Evolutionary conservation across 345 rosid genomes (phyloP).

Genomic region (Alliaria petiolata): DNA sequence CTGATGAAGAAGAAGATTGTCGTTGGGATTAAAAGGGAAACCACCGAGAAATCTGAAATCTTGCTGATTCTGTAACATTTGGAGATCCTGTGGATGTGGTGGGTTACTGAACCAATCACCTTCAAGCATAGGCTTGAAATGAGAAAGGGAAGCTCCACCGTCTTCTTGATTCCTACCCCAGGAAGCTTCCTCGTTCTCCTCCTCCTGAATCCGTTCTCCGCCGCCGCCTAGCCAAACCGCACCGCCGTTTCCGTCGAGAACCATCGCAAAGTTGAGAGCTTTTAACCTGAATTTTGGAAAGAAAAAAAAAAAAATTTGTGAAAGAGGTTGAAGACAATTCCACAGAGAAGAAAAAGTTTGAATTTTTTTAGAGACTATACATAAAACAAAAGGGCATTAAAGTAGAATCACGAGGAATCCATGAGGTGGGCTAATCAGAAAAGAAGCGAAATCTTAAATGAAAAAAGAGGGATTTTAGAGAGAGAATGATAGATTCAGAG

Average conservation of each 20-base stretch:
- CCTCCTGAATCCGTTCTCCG: constrained; percentile 26
- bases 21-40: constrained; percentile 38
- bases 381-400: constrained; percentile 20
- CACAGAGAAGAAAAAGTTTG: constrained; percentile 16
- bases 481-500: constrained; percentile 34
- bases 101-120: constrained; percentile 55
- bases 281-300: background rate
- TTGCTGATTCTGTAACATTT: constrained; percentile 34
- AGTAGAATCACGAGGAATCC: constrained; percentile 34
- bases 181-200: constrained; percentile 41
- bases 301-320: background rate
- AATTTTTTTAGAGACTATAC: constrained; percentile 16
- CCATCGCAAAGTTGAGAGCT: constrained; percentile 40
- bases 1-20: constrained; percentile 44
- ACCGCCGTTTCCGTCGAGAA: constrained; percentile 51
- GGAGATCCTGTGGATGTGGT: constrained; percentile 44
- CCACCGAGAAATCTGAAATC: constrained; percentile 47
- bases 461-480: constrained; percentile 27
- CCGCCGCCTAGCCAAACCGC: constrained; percentile 54
- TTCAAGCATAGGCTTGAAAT: constrained; percentile 70
- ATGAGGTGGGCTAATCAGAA: constrained; percentile 24
- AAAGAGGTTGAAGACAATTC: background rate
- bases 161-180: constrained; percentile 49
- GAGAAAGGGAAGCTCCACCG: constrained; percentile 37
- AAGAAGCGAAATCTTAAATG: constrained; percentile 26